These are phyloP conservation scores for Conticribra guillardii DNA, from an alignment of 108 stramenopile species.

Conservation along the genomic window DNA sequence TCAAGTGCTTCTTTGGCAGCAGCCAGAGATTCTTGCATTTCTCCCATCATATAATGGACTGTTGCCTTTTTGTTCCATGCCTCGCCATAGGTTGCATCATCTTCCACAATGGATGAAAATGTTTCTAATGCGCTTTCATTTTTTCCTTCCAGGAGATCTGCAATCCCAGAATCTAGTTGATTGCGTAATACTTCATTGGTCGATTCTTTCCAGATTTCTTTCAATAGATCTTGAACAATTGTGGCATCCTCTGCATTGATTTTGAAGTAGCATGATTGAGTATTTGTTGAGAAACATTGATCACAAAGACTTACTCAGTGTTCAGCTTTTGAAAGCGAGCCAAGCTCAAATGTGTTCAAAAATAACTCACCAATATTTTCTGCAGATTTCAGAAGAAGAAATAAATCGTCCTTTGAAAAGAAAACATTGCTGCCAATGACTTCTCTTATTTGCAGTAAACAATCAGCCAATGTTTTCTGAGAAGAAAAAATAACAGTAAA, in stretches of 20 bases:
- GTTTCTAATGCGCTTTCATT: slow-evolving; percentile 54
- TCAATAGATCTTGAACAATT: slow-evolving; percentile 60
- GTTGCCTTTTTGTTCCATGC: slow-evolving; percentile 72
- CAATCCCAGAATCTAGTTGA: slow-evolving; percentile 61
- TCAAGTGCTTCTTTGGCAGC: slow-evolving; percentile 63
- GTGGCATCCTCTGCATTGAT: slow-evolving; percentile 49
- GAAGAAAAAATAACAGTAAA: slow-evolving; percentile 28
- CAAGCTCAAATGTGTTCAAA: neutral
- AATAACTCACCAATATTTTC: slow-evolving; percentile 31
- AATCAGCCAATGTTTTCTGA: slow-evolving; percentile 36
- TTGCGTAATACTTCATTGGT: slow-evolving; percentile 49
- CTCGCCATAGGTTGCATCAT: slow-evolving; percentile 71
- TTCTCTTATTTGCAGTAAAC: slow-evolving; percentile 27
- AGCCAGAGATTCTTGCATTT: slow-evolving; percentile 55
- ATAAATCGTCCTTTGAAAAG: slow-evolving; percentile 62
- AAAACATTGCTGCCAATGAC: slow-evolving; percentile 23
- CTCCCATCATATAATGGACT: slow-evolving; percentile 60
- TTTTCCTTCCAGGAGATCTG: slow-evolving; percentile 61
- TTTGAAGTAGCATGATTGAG: no score
- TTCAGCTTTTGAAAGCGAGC: no score
- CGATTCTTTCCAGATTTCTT: slow-evolving; percentile 76
- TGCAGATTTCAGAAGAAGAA: slow-evolving; percentile 46
- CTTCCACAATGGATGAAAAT: slow-evolving; percentile 55
- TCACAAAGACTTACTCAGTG: no score
- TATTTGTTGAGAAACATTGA: no score